Evolutionary conservation across 176 grass and related monocot species (phyloP), one percentile per base, ranked within the genome.

Genomic region (Olyra latifolia): DNA sequence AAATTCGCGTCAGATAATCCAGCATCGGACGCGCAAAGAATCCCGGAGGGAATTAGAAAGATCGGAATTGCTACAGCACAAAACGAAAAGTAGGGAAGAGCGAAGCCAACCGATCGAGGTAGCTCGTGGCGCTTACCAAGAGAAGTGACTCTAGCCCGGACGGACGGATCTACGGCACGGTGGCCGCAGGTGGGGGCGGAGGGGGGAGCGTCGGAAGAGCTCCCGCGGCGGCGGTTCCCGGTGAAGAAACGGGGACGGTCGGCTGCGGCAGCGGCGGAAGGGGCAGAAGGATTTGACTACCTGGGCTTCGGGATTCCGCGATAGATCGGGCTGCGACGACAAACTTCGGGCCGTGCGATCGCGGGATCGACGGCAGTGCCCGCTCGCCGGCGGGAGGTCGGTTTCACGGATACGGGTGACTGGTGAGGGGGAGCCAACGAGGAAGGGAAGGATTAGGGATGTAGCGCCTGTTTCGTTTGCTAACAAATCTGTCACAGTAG

Each of bases 341-440:
- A 35, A 8, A 43, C 4, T 43, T 11, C 11, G 8, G 32, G 48
- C 14, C 63, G 22, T 24, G 22, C 63, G 14, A 80, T 55, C 62
- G 77, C 62, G 2, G 32, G 62, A 79, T 67, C 48, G 41, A 55
- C 47, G n/a, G 61, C 30, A n/a, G n/a, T n/a, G n/a, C n/a, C n/a
- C n/a, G 32, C 30, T 66, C 62, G 76, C 13, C 76, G 76, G 76
- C 62, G 48, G 77, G 30, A 38, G 29, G 62, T 53, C 29, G 61
- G 62, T 79, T 67, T 43, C 46, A 19, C 11, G 22, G 66, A 4
- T 41, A 19, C 11, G 22, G 53, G 8, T 56, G 46, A 50, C 10
- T 23, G 29, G 5, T 59, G 23, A 8, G 54, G 17, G 2, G 10
- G 71, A 72, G 70, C n/a, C n/a, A n/a, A n/a, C n/a, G 45, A 7